Evolutionary conservation across 2,329 filamentous ascomycete genomes (phyloP), one percentile per base, ranked within the genome.

Genomic region (Cercospora brassicicola): DNA sequence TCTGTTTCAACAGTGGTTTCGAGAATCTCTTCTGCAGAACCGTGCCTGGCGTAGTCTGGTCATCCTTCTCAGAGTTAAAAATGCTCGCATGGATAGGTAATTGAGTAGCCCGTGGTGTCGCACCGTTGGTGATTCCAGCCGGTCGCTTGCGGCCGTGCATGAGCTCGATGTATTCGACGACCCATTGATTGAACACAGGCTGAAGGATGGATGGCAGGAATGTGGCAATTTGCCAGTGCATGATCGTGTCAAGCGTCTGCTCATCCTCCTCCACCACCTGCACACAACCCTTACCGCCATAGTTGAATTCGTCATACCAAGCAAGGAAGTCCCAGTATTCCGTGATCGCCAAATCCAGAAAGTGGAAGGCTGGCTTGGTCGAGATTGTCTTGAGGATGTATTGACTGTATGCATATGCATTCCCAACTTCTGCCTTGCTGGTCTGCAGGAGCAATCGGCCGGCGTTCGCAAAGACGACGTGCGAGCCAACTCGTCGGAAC

Each of bases 251-350:
- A 13, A 98, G 86, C 2, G 88, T 86, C 77, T 97, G 93, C 55
- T 91, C 88, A 74, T 94, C 92, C 9, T 84, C 84, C 73, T 89
- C 89, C 7, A 91, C 85, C 3, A 97, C 91, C 75, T 95, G 88
- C 60, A 90, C 88, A 73, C 93, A 97, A 3, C 92, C 95, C 76
- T 96, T 96, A 69, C 95, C 95, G 65, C 95, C 96, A 76, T 98
- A 98, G 83, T 99, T 99, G 84, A 94, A 97, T 80, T 97, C 93
- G 74, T 99, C 95, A 73, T 98, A 98, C 95, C 95, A 99, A 3
- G 97, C 89, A 0, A 99, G 88, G 76, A 97, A 98, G 79, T 99
- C 95, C 95, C 95, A 99, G 80, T 97, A 99, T 78, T 99, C 95
- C 73, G 94, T 97, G 79, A 99, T 95, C 74, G 97, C 92, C 2